Conservation (phyloP, 495 filamentous ascomycete species). For the Hyaloscypha variabilis region DNA sequence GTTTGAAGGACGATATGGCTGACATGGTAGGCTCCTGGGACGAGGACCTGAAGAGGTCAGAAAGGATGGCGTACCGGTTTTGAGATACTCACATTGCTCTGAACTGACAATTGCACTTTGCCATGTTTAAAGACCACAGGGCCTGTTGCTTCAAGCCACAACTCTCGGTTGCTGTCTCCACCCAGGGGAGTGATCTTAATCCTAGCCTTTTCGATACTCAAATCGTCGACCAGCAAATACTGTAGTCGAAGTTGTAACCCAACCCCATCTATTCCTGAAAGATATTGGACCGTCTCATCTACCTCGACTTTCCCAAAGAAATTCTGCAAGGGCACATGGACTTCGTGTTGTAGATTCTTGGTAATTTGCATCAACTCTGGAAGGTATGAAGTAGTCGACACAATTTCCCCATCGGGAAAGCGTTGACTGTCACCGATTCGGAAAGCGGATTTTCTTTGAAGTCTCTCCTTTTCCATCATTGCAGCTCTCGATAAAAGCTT, state of each 20-base stretch:
- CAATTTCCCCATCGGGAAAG: slow-evolving; percentile 54
- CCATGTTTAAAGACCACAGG: slow-evolving; percentile 55
- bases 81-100: slow-evolving; percentile 46
- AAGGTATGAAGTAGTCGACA: slow-evolving; percentile 63
- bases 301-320: slow-evolving; percentile 76
- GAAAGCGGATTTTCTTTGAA: slow-evolving; percentile 42
- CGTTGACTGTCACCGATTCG: slow-evolving; percentile 23
- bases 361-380: slow-evolving; percentile 67
- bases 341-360: slow-evolving; percentile 60
- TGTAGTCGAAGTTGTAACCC: slow-evolving; percentile 68
- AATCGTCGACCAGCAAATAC: slow-evolving; percentile 71
- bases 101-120: slow-evolving; percentile 49
- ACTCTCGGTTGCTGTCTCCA: slow-evolving; percentile 56
- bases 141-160: slow-evolving; percentile 61
- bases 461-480: slow-evolving; percentile 51
- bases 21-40: slow-evolving; percentile 75
- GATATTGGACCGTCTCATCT: slow-evolving; percentile 70
- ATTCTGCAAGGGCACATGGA: slow-evolving; percentile 65
- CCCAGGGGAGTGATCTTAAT: slow-evolving; percentile 60
- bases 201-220: slow-evolving; percentile 67
- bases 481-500: slow-evolving; percentile 77
- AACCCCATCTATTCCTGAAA: slow-evolving; percentile 76
- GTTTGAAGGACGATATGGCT: slow-evolving; percentile 70
- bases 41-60: slow-evolving; percentile 46
- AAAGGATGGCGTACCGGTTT: background rate